phyloP scores from a whole-genome alignment of 225 moss, liverwort and hornwort genomes.

The Straminergon stramineum region DNA sequence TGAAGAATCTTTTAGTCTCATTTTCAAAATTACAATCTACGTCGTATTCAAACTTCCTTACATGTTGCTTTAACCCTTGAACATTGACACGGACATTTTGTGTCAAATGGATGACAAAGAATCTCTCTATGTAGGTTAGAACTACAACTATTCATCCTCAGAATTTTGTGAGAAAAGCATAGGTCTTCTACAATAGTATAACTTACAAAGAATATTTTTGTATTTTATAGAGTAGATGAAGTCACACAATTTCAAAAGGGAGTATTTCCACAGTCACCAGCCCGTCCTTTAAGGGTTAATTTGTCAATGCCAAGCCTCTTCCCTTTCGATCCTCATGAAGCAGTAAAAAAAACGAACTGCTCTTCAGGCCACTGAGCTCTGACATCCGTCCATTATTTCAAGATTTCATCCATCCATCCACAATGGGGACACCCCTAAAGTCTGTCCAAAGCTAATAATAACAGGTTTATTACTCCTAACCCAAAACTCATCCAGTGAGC shows the following conservation, averaged over 20 bases:
- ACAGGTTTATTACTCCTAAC: neutral
- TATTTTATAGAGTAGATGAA: no score
- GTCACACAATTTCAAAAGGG: no score
- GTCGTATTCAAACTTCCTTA: neutral
- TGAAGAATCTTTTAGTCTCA: accelerated
- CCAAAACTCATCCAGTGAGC: neutral
- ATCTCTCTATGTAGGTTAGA: no score
- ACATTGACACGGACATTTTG: no score
- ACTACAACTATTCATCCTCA: no score
- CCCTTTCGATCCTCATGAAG: neutral
- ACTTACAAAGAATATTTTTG: no score
- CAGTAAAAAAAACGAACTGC: neutral
- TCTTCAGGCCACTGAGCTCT: no score
- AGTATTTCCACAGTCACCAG: no score
- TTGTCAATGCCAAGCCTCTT: neutral
- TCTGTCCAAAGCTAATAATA: neutral
- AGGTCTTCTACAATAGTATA: no score
- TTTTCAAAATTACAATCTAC: neutral
- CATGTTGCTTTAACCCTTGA: neutral
- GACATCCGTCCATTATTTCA: neutral
- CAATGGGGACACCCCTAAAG: neutral
- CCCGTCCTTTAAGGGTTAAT: no score
- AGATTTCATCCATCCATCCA: neutral
- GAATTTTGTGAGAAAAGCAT: no score
- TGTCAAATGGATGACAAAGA: no score